phyloP scores from a whole-genome alignment of 1,284 basidiomycete species.

The Fereydounia khargensis region DNA sequence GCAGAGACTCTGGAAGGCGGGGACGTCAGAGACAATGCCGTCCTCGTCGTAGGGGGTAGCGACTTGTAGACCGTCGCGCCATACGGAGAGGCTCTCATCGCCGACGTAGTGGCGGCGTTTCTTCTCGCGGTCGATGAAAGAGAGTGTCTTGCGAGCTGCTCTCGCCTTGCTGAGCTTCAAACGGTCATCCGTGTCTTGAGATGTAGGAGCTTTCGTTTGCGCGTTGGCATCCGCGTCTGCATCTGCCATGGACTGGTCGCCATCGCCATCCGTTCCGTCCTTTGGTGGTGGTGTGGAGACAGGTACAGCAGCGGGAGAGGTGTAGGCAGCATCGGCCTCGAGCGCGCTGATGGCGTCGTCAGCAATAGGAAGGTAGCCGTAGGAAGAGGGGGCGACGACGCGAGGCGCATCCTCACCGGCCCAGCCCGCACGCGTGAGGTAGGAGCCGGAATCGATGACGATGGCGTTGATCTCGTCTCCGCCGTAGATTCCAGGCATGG shows the following conservation, averaged over 20 bases:
- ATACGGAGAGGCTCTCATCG: constrained; percentile 86
- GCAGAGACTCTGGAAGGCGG: constrained; percentile 30
- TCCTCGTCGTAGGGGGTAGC: constrained; percentile 75
- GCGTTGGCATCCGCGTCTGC: constrained; percentile 8
- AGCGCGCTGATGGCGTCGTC: constrained; percentile 54
- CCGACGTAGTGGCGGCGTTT: constrained; percentile 73
- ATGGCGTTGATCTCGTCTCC: constrained; percentile 87
- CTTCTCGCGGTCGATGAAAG: constrained; percentile 48
- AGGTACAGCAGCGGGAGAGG: background rate
- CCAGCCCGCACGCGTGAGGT: constrained; percentile 79
- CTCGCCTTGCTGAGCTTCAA: constrained; percentile 21
- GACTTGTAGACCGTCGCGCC: constrained; percentile 83
- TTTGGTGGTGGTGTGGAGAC: no score
- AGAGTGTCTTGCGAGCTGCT: constrained; percentile 17
- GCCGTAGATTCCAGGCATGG: constrained; percentile 55
- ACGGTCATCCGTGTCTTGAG: constrained; percentile 12
- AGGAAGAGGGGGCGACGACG: constrained; percentile 82
- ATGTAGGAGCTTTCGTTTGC: constrained; percentile 2
- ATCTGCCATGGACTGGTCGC: constrained; percentile 15
- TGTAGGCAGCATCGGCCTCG: constrained; percentile 22
- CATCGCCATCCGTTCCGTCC: constrained; percentile 5
- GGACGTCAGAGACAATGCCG: constrained; percentile 63
- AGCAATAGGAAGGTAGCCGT: constrained; percentile 67
- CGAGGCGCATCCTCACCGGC: constrained; percentile 96
- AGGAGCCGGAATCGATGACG: constrained; percentile 89